phyloP scores from a whole-genome alignment of 257 asterid species.

The Solanum arcanum region DNA sequence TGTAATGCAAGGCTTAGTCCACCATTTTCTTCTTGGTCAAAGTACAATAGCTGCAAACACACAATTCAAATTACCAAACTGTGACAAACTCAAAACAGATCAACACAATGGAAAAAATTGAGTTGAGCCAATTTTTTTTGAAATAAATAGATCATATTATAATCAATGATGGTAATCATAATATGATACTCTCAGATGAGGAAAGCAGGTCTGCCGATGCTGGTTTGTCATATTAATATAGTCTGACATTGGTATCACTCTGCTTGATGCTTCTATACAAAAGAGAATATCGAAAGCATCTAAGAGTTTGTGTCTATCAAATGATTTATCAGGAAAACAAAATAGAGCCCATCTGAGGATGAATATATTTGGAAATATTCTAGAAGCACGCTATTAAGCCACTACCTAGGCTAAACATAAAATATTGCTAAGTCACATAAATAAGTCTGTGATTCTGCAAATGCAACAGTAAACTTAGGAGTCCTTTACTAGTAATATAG shows the following conservation, averaged over 20 bases:
- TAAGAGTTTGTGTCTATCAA: neutral
- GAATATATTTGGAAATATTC: neutral
- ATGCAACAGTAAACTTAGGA: neutral
- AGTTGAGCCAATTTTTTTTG: neutral
- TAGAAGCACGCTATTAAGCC: neutral
- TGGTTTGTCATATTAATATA: neutral
- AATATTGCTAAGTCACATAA: neutral
- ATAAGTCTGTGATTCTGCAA: neutral
- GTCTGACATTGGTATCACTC: neutral
- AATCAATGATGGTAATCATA: neutral
- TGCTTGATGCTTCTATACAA: neutral
- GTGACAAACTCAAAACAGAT: neutral
- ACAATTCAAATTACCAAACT: neutral
- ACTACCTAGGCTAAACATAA: neutral
- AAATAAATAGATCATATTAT: neutral
- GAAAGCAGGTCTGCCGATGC: neutral
- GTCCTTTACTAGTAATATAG: neutral
- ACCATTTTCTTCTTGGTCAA: conserved; percentile 75
- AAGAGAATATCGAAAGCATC: neutral
- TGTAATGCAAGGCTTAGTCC: conserved; percentile 88
- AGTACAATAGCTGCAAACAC: conserved; percentile 71
- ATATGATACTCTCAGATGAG: neutral
- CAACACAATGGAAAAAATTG: neutral
- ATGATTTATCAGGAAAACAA: neutral
- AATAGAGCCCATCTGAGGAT: neutral